Base-by-base conservation (phyloP, 1,139 yeast genomes). In the Scheffersomyces quercinus region DNA sequence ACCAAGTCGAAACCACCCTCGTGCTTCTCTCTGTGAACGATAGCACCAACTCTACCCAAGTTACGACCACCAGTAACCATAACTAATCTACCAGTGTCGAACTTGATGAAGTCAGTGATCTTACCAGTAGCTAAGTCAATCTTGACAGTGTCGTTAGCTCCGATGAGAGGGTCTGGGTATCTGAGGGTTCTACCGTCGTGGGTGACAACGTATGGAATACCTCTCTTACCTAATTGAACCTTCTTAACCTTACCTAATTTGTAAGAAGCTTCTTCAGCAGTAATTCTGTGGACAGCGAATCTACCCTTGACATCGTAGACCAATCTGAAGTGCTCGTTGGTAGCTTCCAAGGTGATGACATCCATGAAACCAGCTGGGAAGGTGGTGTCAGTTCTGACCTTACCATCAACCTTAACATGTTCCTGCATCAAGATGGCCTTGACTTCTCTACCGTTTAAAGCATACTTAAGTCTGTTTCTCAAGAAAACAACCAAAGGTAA, bases 341-440 rank as follows among this genome's bases (percentile, higher is more conserved):
- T 91, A 72, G 96, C 96, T 73, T 91, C 98, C 68, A 91, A 82
- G 58, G 96, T 65, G 77, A 91, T 88, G 66, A 91, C 98, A 74
- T 91, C 99, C 97, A 90, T 90, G 88, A 91, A 90, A 70, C 99
- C 99, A 68, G 98, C 88, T 75, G 99, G 99, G 96, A 72, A 91
- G 59, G 98, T 91, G 59, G 95, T 73, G 77, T 93, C 98, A 61
- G 99, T 91, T 88, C 99, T 90, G 67, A 91, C 97, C 84, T 93
- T 93, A 75, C 95, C 96, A 73, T 93, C 99, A 65, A 93, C 98
- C 83, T 91, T 88, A 71, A 93, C 97, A 69, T 90, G 96, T 79
- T 96, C 90, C 83, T 93, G 96, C 97, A 90, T 90, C 78, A 91
- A 83, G 77, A 93, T 93, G 64, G 98, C 96, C 82, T 89, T 91